Conservation (phyloP, 331 rosid genomes). For the Malus hybrid region DNA sequence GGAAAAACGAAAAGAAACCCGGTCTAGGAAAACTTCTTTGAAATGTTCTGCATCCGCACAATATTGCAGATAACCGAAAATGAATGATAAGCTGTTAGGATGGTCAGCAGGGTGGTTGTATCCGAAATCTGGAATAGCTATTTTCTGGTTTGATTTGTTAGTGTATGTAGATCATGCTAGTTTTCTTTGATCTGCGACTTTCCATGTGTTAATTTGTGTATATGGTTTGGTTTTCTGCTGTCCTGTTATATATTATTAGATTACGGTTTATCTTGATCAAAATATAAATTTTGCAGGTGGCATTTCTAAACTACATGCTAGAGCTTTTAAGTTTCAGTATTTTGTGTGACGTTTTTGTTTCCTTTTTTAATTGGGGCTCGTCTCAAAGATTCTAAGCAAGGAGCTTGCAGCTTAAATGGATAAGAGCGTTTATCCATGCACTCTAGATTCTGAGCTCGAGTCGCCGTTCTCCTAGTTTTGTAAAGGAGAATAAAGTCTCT, state of each 20-base stretch:
- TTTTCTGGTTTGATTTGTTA: not conserved
- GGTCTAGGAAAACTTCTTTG: not conserved
- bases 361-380: not conserved
- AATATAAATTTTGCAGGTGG: not conserved
- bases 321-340: not conserved
- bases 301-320: not conserved
- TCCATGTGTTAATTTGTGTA: conserved; percentile 5
- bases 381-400: not conserved
- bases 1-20: not conserved
- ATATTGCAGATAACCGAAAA: not conserved
- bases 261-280: not conserved
- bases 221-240: not conserved
- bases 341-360: not conserved
- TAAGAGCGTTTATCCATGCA: not conserved
- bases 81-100: not conserved
- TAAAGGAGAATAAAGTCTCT: not conserved
- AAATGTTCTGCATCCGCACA: not conserved
- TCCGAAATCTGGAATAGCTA: not conserved
- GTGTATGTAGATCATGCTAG: not conserved
- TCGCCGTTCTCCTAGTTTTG: not conserved
- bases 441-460: not conserved
- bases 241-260: not conserved
- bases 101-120: not conserved
- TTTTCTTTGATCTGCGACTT: not conserved
- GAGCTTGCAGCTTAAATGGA: not conserved